Base-by-base conservation (phyloP, 2,329 filamentous ascomycete species). In the Fusarium luffae region DNA sequence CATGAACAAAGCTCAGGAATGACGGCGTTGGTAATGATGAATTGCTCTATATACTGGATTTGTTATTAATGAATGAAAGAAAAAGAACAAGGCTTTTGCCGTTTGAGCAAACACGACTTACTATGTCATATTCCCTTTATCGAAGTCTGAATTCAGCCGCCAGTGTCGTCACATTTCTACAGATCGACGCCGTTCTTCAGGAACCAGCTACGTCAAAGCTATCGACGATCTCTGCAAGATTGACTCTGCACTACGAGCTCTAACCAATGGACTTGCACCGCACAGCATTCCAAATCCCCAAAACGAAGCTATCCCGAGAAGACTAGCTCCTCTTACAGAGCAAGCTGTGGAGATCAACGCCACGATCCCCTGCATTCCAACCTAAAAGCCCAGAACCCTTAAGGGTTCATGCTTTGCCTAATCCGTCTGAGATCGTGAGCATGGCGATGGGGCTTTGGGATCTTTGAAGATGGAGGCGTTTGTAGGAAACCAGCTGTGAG, bases 21-120 rank as follows among this genome's bases (percentile, higher is more conserved):
- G 68, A 70, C 68, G 68, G 68, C 68, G 63, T 68, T 68, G 47
- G 54, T 57, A 54, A 64, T 68, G 63, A 70, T 65, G 68, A 52
- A 65, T 61, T 68, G 68, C 56, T 48, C 47, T 52, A 65, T 51
- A 54, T 64, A 56, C 47, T 68, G 37, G 51, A 44, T 57, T 66
- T 63, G 43, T 34, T 59, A 28, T 58, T 59, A 48, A 64, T 59
- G 47, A 60, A 66, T 40, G 16, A 54, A 64, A 59, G 56, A 58
- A 37, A 19, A 18, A 63, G 65, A 60, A 46, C n/a, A 63, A 19
- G 28, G 32, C 49, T 54, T 28, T 42, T 40, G n/a, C 16, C 65
- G 16, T 19, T 51, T 25, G n/a, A 49, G 43, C 59, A 64, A n/a
- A 16, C 4, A 10, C 13, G n/a, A 3, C 16, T 32, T 19, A 3